A percentile compares a stretch with the other conserved stretches of the same genome.
Conservation (phyloP, 2,329 filamentous ascomycete genomes). For the Beauveria bassiana region DNA sequence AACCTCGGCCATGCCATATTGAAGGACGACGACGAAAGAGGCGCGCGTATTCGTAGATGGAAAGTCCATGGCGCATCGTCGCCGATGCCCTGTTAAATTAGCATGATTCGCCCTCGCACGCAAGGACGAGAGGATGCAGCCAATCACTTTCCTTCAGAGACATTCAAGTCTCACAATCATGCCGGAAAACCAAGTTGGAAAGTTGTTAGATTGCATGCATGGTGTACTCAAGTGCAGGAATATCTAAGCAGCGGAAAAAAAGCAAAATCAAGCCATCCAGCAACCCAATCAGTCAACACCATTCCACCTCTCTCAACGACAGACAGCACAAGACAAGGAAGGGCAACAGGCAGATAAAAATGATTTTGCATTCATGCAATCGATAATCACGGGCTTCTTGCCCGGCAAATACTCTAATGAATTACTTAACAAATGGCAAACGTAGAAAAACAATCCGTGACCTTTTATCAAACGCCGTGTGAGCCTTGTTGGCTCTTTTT, state of each 20-base stretch:
- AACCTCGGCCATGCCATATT: too few relatives aligned
- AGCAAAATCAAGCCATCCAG: background rate
- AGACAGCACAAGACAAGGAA: background rate
- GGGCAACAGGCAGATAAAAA: background rate
- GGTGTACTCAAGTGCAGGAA: too few relatives aligned
- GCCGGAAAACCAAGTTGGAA: background rate
- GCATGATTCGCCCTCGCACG: too few relatives aligned
- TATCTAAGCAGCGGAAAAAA: background rate
- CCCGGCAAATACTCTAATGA: conserved; percentile 10
- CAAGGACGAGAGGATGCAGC: too few relatives aligned
- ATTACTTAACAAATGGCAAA: conserved; percentile 4
- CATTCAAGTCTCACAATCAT: background rate
- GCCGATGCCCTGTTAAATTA: too few relatives aligned
- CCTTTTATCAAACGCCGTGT: conserved; percentile 27
- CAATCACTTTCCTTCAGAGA: background rate
- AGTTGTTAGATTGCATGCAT: background rate
- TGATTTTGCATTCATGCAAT: conserved; percentile 1
- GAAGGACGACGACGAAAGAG: too few relatives aligned
- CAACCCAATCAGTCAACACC: background rate
- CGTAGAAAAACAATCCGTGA: conserved; percentile 15
- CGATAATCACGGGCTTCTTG: conserved; percentile 4
- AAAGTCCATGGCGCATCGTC: too few relatives aligned
- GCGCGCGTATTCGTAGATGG: too few relatives aligned
- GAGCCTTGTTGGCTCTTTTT: conserved; percentile 13
- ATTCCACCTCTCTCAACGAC: background rate